Evolutionary conservation across 306 rosid species (phyloP), one percentile per base, ranked within the genome.

Genomic region (Inga laurina): DNA sequence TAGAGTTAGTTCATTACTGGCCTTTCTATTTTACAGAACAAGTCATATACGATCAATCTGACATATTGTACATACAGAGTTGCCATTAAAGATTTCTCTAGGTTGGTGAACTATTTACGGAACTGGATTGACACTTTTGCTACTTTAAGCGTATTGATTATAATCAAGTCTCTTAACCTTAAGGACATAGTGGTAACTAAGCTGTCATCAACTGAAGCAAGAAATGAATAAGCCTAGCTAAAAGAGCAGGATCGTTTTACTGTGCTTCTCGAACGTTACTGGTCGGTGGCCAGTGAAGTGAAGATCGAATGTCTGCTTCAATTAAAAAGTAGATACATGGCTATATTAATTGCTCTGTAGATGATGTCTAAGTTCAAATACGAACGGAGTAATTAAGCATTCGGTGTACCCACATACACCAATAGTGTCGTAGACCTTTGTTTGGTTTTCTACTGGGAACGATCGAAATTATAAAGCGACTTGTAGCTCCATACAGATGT

Each of bases 21-120:
- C 12, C 74, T 87, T 27, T 73, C 44, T 56, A 35, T 61, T 49
- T 45, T 75, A 46, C 57, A 15, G 78, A 70, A 59, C 59, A 56
- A 32, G 35, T 69, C 65, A 76, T 39, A 54, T 34, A n/a, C 64
- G 30, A 19, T n/a, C 44, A 70, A 24, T 27, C 37, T 56, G 81
- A 30, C 39, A n/a, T 39, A 19, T 78, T 83, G 83, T 48, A 64
- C 49, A 65, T 45, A 35, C 44, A 76, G 14, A 84, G 48, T 84
- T 67, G 7, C 83, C 56, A 34, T 30, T 1, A 56, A 18, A 56
- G 35, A 52, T 19, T 19, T 34, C 1, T 74, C 19, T 12, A 76
- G 52, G 7, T 69, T n/a, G 37, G 18, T 71, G 79, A 77, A 76
- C 39, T 68, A 70, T 61, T 65, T 70, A 21, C 16, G n/a, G 48